Conservation (phyloP, 1,284 basidiomycete genomes). For the Trichosporon ovoides region DNA sequence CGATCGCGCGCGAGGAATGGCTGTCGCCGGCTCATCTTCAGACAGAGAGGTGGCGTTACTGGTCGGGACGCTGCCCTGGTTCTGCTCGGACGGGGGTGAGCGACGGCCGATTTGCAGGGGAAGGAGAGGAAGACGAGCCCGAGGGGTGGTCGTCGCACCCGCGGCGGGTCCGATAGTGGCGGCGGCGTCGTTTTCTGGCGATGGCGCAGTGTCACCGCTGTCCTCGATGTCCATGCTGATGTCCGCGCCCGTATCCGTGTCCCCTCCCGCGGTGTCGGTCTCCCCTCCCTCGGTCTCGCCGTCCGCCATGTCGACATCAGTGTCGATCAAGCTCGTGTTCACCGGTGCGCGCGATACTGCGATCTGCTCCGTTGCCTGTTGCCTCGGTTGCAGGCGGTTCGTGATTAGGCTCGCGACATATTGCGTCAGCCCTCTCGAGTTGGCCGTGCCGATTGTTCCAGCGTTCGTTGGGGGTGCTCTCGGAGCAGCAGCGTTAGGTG, state of each 20-base stretch:
- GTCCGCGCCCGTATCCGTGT: conserved; percentile 41
- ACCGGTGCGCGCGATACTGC: neutral
- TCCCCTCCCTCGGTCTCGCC: conserved; percentile 35
- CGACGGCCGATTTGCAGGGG: conserved; percentile 33
- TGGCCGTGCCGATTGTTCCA: neutral
- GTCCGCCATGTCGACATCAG: conserved; percentile 46
- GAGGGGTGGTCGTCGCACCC: conserved; percentile 33
- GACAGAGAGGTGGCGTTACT: conserved; percentile 31
- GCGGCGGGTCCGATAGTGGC: neutral
- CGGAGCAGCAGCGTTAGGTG: neutral
- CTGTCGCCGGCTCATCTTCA: conserved; percentile 25
- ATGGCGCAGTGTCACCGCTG: neutral
- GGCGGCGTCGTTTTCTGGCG: neutral
- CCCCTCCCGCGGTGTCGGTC: conserved; percentile 32
- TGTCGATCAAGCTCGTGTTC: conserved; percentile 23
- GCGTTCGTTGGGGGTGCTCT: neutral
- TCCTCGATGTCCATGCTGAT: conserved; percentile 21
- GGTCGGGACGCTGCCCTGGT: conserved; percentile 28
- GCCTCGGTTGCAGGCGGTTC: conserved; percentile 10
- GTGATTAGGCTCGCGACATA: conserved; percentile 17
- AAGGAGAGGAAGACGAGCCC: conserved; percentile 33
- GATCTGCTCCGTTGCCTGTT: neutral
- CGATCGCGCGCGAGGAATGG: conserved; percentile 36
- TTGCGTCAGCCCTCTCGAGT: conserved; percentile 15
- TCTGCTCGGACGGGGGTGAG: conserved; percentile 19